phyloP scores from a whole-genome alignment of 306 rosid genomes.

The Prunus mira region DNA sequence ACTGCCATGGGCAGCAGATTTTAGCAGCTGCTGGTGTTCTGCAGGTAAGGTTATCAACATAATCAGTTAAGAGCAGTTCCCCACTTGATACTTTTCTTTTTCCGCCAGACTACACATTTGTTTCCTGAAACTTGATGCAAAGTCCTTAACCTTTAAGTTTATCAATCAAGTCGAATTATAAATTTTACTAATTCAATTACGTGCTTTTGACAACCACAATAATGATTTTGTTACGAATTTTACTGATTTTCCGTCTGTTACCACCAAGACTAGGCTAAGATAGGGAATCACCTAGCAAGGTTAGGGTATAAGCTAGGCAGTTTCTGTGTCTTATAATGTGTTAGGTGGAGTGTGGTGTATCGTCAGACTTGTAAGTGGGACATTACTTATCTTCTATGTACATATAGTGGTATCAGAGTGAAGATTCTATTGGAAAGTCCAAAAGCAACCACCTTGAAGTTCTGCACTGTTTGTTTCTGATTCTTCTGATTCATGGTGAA shows the following conservation, averaged over 20 bases:
- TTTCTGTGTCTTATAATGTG: neutral
- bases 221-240: neutral
- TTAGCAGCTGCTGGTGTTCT: constrained; percentile 83
- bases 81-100: neutral
- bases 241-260: too few species aligned
- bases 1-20: constrained; percentile 71
- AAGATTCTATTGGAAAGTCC: too few species aligned
- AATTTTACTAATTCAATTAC: too few species aligned
- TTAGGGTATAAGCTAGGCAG: neutral
- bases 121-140: neutral
- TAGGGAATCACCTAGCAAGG: neutral
- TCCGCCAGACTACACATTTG: neutral
- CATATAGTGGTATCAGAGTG: neutral
- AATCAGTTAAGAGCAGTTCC: neutral
- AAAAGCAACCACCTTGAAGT: neutral
- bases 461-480: neutral
- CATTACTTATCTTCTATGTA: neutral
- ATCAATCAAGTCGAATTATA: neutral
- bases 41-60: constrained; percentile 44
- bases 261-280: neutral
- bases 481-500: neutral
- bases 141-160: neutral
- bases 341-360: neutral
- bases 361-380: neutral
- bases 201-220: neutral